These are phyloP conservation scores for Houttuynia cordata DNA, from an alignment of 164 flowering plant genomes.

Conservation along the genomic window DNA sequence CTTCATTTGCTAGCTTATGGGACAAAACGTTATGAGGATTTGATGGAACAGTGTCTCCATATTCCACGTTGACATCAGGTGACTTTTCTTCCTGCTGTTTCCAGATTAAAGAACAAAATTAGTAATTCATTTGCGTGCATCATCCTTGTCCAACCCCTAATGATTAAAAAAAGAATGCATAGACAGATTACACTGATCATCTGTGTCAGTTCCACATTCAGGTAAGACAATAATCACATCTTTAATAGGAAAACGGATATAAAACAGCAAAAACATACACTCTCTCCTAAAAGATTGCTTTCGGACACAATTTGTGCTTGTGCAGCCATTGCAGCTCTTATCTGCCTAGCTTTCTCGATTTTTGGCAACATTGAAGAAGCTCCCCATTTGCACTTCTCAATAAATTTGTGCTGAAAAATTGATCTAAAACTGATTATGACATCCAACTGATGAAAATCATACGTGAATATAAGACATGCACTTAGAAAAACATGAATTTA, in stretches of 20 bases:
- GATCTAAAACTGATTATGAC: background rate
- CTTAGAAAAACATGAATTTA: too few species aligned
- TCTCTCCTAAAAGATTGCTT: constrained; percentile 23
- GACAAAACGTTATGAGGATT: constrained; percentile 29
- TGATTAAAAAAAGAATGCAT: too few species aligned
- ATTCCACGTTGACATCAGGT: constrained; percentile 45
- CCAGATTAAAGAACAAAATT: too few species aligned
- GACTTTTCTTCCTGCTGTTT: constrained; percentile 15
- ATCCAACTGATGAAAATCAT: background rate
- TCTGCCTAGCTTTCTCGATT: constrained; percentile 75
- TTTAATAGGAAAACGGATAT: too few species aligned
- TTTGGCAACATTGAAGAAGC: constrained; percentile 72
- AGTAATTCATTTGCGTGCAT: background rate
- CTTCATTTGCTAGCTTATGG: constrained; percentile 15
- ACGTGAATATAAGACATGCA: too few species aligned
- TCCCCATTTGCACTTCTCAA: constrained; percentile 78
- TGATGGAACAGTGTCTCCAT: constrained; percentile 85
- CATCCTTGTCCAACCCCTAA: background rate
- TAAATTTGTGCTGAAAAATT: constrained; percentile 71
- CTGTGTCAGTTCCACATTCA: too few species aligned
- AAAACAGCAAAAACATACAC: constrained; percentile 38
- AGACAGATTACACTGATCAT: too few species aligned
- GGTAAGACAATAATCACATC: too few species aligned
- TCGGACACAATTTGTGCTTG: constrained; percentile 38
- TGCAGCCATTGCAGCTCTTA: constrained; percentile 51